Evolutionary conservation across 805 yeast species (phyloP), one percentile per base, ranked within the genome.

Genomic region (Lipomyces kockii): DNA sequence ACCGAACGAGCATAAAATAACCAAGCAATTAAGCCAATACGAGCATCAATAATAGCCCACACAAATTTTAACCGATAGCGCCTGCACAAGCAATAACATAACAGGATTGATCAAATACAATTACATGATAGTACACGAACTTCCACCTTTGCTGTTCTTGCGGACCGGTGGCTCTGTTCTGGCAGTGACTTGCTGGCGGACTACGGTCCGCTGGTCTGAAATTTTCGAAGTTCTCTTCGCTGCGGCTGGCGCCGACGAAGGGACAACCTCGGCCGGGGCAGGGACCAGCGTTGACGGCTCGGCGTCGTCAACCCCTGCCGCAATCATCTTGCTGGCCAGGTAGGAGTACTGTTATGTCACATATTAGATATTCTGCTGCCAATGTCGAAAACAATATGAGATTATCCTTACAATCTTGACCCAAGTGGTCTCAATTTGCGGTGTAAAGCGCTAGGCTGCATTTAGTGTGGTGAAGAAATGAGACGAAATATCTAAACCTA

Each of bases 361-460:
- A 29, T 20, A 14, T 52, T 52, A 52, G 55, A 49, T 11, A 49
- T 11, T 2, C n/a, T 49, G 17, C 27, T 49, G 25, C 3, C 22
- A 14, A 22, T 2, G 3, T 49, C 14, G n/a, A 3, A 25, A 1
- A 20, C n/a, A n/a, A 20, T 12, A 52, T 17, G 34, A 25, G 17
- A 49, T 49, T 17, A 22, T 12, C n/a, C 55, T 52, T 29, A 52
- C 55, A 43, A 79, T 68, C 51, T 69, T 74, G 27, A 71, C 62
- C 80, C 80, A 79, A 3, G 71, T 58, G 27, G 64, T 60, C 46
- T 72, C 75, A 27, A 74, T 51, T 20, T 71, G 71, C 3, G 68
- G 67, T 5, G 73, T 65, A 63, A 71, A 74, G 2, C 49, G 53
- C 62, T 72, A 51, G 2, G 11, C 32, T 8, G 14, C 60, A 25